Evolutionary conservation across 352 stramenopile genomes (phyloP).

Genomic region (Pythium utonaiense): DNA sequence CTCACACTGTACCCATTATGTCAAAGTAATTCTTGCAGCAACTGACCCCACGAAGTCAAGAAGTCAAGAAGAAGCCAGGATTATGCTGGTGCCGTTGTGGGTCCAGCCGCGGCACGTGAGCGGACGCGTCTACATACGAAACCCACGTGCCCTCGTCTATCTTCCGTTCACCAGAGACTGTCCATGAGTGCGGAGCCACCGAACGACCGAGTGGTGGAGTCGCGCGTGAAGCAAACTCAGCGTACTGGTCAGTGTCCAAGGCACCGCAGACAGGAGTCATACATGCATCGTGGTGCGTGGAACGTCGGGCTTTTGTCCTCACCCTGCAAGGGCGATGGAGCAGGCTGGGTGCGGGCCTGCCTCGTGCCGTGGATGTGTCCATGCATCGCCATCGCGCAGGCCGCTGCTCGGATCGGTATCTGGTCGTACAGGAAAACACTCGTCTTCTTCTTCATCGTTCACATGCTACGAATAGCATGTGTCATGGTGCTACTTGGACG

Average conservation of each 20-base stretch:
- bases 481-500: background rate
- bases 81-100: background rate
- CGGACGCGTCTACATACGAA: background rate
- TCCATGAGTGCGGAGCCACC: conserved; percentile 1
- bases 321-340: conserved; percentile 4
- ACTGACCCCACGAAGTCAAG: background rate
- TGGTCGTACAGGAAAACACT: conserved; percentile 8
- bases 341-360: conserved; percentile 9
- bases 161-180: background rate
- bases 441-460: conserved; percentile 14
- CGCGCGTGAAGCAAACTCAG: conserved; percentile 21
- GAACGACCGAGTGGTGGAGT: background rate
- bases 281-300: conserved; percentile 14
- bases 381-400: conserved; percentile 18
- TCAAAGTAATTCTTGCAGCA: background rate
- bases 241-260: conserved; percentile 24
- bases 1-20: background rate
- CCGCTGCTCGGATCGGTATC: conserved; percentile 12
- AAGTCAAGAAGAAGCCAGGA: background rate
- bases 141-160: background rate
- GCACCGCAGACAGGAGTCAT: conserved; percentile 13
- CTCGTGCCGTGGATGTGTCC: conserved; percentile 16
- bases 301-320: conserved; percentile 2
- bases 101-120: background rate
- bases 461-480: conserved; percentile 10